phyloP scores from a whole-genome alignment of 768 basidiomycete genomes.

The Sutorius australiensis region DNA sequence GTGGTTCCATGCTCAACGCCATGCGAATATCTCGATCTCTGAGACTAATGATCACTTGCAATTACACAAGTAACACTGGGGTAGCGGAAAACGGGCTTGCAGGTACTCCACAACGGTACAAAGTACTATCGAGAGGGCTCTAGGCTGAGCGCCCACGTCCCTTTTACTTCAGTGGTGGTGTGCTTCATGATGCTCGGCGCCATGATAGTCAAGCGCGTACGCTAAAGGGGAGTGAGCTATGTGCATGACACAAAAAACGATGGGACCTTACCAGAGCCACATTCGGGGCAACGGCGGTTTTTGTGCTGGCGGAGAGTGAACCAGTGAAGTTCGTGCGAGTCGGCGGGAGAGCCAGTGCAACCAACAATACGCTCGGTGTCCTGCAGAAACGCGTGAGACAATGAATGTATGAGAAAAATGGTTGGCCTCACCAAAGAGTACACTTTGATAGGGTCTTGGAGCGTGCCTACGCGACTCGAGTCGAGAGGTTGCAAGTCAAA shows the following conservation, averaged over 20 bases:
- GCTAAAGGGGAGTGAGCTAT: constrained; percentile 39
- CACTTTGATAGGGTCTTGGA: constrained; percentile 82
- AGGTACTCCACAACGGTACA: constrained; percentile 10
- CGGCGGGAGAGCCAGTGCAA: constrained; percentile 92
- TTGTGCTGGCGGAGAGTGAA: constrained; percentile 63
- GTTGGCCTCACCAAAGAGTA: constrained; percentile 67
- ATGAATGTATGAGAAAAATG: neutral
- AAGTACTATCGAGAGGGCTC: constrained; percentile 12
- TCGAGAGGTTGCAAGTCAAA: constrained; percentile 89
- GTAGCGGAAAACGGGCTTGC: neutral
- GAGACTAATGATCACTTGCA: neutral
- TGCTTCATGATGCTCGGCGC: constrained; percentile 45
- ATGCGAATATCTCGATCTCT: neutral
- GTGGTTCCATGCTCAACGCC: neutral
- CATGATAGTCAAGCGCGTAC: constrained; percentile 72
- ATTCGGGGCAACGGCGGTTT: constrained; percentile 83
- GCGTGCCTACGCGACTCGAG: constrained; percentile 81
- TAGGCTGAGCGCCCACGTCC: constrained; percentile 3
- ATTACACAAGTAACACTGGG: neutral
- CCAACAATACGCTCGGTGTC: constrained; percentile 82
- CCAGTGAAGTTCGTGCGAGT: constrained; percentile 94
- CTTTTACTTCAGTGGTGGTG: constrained; percentile 41
- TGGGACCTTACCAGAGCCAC: constrained; percentile 74
- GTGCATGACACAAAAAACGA: neutral
- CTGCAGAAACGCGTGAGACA: constrained; percentile 36